Evolutionary conservation across 768 basidiomycete species (phyloP).

Genomic region (Mycena olivaceomarginata): DNA sequence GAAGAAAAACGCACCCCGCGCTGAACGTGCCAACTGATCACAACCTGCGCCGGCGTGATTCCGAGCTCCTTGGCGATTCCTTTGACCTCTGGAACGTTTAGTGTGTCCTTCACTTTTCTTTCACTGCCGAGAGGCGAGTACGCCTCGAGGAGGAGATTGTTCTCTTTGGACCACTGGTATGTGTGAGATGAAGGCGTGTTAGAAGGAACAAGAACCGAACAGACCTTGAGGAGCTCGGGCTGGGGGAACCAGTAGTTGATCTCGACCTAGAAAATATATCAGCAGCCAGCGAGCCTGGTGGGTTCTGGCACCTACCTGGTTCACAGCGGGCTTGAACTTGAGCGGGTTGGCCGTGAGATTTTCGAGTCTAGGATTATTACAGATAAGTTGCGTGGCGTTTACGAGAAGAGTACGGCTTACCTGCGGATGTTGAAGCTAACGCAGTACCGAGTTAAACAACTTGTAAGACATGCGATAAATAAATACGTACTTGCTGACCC

Average conservation of each 20-base stretch:
- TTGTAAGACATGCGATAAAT: background rate
- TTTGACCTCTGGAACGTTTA: constrained; percentile 78
- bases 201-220: constrained; percentile 12
- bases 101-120: constrained; percentile 73
- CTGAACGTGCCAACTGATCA: constrained; percentile 87
- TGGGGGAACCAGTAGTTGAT: constrained; percentile 88
- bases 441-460: background rate
- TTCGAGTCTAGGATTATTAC: constrained; percentile 62
- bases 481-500: constrained; percentile 83
- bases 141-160: constrained; percentile 80
- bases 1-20: constrained; percentile 74
- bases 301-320: constrained; percentile 68
- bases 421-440: constrained; percentile 78
- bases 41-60: constrained; percentile 84
- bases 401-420: constrained; percentile 49
- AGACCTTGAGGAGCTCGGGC: constrained; percentile 80
- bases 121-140: constrained; percentile 86
- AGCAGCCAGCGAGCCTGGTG: background rate
- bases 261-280: constrained; percentile 66
- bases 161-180: constrained; percentile 80
- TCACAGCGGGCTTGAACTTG: constrained; percentile 79
- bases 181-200: background rate
- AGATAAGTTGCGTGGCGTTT: constrained; percentile 36
- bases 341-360: constrained; percentile 78
- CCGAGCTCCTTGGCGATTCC: constrained; percentile 76